Conservation (phyloP, 2,329 filamentous ascomycete genomes). For the Pseudogymnoascus sp. region DNA sequence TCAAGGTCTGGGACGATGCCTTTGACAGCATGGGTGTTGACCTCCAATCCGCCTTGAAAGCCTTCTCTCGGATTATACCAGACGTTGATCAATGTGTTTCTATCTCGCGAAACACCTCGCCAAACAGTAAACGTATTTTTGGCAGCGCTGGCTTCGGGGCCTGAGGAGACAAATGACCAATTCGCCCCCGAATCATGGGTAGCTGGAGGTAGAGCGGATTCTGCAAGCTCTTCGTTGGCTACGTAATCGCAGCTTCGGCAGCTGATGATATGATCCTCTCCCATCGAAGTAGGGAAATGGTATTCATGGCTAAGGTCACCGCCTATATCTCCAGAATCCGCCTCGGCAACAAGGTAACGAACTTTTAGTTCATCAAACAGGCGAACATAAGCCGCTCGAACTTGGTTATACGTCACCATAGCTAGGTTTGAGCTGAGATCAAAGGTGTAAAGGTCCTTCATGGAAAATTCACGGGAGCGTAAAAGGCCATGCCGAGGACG, state of each 20-base stretch:
- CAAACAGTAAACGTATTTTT: conserved; percentile 36
- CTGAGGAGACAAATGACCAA: conserved; percentile 1
- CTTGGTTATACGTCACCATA: conserved; percentile 68
- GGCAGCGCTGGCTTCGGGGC: background rate
- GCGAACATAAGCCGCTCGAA: conserved; percentile 63
- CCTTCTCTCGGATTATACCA: conserved; percentile 34
- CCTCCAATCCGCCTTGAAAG: conserved; percentile 25
- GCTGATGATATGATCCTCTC: conserved; percentile 76
- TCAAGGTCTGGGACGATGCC: conserved; percentile 60
- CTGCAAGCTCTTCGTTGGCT: conserved; percentile 81
- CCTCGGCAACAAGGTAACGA: conserved; percentile 76
- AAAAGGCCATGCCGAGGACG: conserved; percentile 82
- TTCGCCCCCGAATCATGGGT: background rate
- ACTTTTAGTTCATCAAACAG: conserved; percentile 79
- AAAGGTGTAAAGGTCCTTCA: conserved; percentile 99
- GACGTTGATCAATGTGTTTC: conserved; percentile 58
- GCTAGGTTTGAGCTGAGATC: conserved; percentile 62
- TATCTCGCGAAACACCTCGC: conserved; percentile 60
- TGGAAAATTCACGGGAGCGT: conserved; percentile 82
- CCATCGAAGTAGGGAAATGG: conserved; percentile 69
- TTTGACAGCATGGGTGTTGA: conserved; percentile 60
- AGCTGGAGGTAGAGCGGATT: conserved; percentile 23
- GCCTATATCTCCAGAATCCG: conserved; percentile 94
- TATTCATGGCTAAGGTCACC: conserved; percentile 92
- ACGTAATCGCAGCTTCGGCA: conserved; percentile 68